A percentile compares a stretch with the other conserved stretches of the same genome.
phyloP scores from a whole-genome alignment of 2,329 filamentous ascomycete species.

The Aspergillus viridinutans region DNA sequence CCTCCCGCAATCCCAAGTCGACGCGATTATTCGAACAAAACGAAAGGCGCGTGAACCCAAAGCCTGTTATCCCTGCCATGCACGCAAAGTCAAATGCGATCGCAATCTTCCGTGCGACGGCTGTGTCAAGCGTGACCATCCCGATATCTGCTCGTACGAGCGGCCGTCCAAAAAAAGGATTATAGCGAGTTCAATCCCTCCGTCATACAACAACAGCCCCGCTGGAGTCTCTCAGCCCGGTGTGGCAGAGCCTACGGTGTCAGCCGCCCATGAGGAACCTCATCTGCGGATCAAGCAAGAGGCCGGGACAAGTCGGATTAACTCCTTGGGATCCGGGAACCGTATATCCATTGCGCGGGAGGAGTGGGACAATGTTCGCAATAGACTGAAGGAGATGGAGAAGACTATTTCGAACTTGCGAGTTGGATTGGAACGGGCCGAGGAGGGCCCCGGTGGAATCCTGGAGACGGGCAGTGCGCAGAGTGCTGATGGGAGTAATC shows the following conservation, averaged over 20 bases:
- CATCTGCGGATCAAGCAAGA: constrained; percentile 19
- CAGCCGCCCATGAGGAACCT: constrained; percentile 17
- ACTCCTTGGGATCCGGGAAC: constrained; percentile 11
- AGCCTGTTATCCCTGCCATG: constrained; percentile 45
- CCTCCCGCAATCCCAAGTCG: constrained; percentile 43
- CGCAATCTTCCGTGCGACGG: constrained; percentile 47
- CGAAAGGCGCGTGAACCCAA: constrained; percentile 47
- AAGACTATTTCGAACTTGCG: constrained; percentile 38
- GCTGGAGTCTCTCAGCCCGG: constrained; percentile 8
- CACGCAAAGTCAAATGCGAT: constrained; percentile 48
- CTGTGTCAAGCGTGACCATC: constrained; percentile 48
- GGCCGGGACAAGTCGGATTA: constrained; percentile 4
- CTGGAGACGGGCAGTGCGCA: constrained; percentile 29
- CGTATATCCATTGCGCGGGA: constrained; percentile 39
- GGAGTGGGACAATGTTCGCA: constrained; percentile 43
- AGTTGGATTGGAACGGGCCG: constrained; percentile 35
- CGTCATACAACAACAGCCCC: constrained; percentile 21
- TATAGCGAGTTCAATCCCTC: constrained; percentile 17
- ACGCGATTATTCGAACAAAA: constrained; percentile 46
- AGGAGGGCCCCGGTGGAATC: constrained; percentile 24
- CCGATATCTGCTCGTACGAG: constrained; percentile 48
- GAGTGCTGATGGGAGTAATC: constrained; percentile 27
- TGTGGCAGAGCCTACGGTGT: constrained; percentile 8
- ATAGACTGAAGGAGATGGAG: constrained; percentile 41
- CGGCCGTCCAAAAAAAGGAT: constrained; percentile 45